Evolutionary conservation across 495 filamentous ascomycete genomes (phyloP), one percentile per base, ranked within the genome.

Genomic region (Aspergillus homomorphus): DNA sequence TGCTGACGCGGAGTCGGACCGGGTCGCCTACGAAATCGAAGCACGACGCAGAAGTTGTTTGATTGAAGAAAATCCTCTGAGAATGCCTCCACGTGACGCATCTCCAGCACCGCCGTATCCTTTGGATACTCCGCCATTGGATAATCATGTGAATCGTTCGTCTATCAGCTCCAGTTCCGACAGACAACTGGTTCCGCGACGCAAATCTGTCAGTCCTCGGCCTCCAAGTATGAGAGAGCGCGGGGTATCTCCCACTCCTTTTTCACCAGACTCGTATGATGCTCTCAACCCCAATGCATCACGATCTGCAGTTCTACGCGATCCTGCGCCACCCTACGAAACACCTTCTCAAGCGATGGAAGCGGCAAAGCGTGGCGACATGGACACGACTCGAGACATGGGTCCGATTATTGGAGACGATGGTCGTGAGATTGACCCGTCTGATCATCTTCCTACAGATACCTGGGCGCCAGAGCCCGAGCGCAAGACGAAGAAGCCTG

Each of bases 401-500:
- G 75, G 72, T 3, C 80, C 79, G 8, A 92, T 97, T 52, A 87
- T 91, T 54, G 90, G 87, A 0, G 85, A 89, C 56, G 87, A 94
- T 70, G 95, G 94, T 15, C 82, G 89, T 28, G 87, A 92, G 56
- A 85, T 98, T 57, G 94, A 98, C 68, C 93, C 91, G 0, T 92
- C 89, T 2, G 94, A 98, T 70, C 91, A 97, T 67, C 84, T 98
- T 0, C 94, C 93, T 0, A 84, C 90, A 46, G 88, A 92, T 41
- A 90, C 87, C 4, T 98, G 92, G 89, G 94, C 94, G 0, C 94
- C 94, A 0, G 92, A 98, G 68, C 93, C 93, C 0, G 93, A 97
- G 64, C 78, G 80, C 22, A 94, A 91, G 70, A 82, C 78, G 41
- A 79, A 83, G 50, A 83, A 83, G 23, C 76, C 83, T 8, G 80